A percentile compares a stretch with the other conserved stretches of the same genome.
phyloP scores from a whole-genome alignment of 2,329 filamentous ascomycete genomes.

The Hypoxylon sp. region DNA sequence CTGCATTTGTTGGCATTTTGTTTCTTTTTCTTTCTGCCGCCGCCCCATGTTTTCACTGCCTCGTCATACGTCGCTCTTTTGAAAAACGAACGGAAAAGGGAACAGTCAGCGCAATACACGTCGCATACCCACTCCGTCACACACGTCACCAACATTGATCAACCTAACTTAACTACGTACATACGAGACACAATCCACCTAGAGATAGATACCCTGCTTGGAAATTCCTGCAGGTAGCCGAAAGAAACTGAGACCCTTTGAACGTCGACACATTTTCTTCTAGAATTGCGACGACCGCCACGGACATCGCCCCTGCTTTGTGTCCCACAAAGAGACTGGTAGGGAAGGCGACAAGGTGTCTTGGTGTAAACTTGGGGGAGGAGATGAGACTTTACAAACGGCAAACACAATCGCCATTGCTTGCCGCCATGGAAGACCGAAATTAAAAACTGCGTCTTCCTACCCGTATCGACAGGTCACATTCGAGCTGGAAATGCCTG shows the following conservation, averaged over 20 bases:
- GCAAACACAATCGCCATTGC: slow-evolving; percentile 36
- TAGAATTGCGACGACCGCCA: slow-evolving; percentile 44
- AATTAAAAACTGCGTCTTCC: slow-evolving; percentile 37
- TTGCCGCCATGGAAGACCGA: slow-evolving; percentile 49
- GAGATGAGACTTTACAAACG: slow-evolving; percentile 48
- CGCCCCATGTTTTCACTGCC: slow-evolving; percentile 1
- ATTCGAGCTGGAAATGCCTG: slow-evolving; percentile 42
- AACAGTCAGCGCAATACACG: slow-evolving; percentile 39
- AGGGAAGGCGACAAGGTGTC: slow-evolving; percentile 33
- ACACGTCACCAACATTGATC: slow-evolving; percentile 41
- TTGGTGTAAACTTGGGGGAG: slow-evolving; percentile 27
- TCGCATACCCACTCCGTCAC: slow-evolving; percentile 39
- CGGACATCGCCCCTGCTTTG: slow-evolving; percentile 38
- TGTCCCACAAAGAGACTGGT: slow-evolving; percentile 33
- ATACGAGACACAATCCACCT: slow-evolving; percentile 29
- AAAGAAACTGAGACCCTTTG: slow-evolving; percentile 43
- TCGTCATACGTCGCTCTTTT: slow-evolving; percentile 33
- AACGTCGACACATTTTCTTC: slow-evolving; percentile 35
- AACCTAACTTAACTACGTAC: slow-evolving; percentile 25
- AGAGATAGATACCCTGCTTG: slow-evolving; percentile 10
- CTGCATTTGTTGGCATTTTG: slow-evolving; percentile 15
- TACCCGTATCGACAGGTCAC: slow-evolving; percentile 42
- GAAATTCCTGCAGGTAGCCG: slow-evolving; percentile 41
- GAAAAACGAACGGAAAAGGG: slow-evolving; percentile 23
- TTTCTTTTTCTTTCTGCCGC: slow-evolving; percentile 17